Base-by-base conservation (phyloP, 495 filamentous ascomycete genomes). In the Symbiotaphrina buchneri region DNA sequence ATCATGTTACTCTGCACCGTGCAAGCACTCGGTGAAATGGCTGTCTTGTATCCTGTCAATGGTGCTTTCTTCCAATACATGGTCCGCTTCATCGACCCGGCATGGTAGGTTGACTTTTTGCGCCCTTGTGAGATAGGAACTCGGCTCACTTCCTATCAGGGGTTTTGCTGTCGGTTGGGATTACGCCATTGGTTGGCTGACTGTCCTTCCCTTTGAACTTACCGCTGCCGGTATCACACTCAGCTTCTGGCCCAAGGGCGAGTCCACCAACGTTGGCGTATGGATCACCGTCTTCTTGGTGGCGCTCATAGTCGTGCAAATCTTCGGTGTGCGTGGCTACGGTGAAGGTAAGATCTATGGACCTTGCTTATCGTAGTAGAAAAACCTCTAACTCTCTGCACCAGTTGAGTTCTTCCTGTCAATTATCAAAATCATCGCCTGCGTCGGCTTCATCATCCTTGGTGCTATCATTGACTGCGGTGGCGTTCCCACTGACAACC, bases 1-100 rank as follows among this genome's bases (percentile, higher is more conserved):
- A n/a, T n/a, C n/a, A 93, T 93, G 82, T 50, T 94, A 38, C 93
- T 77, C 51, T 87, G 75, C 46, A 91, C 83, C 15, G 72, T 90
- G 8, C 84, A 94, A 35, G 80, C 82, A 2, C 59, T 95, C 22
- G 85, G 85, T 42, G 85, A 95, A 47, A 68, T 95, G 55, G 80
- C 84, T 18, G 85, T 94, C 10, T 38, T 79, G 17, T 92, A 85
- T 46, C 85, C 85, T 4, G 73, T 93, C 14, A 78, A 84, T 25
- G 85, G 85, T 33, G 91, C 82, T 14, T 95, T 95, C 49, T 74
- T 83, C 8, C 71, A 80, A 21, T 93, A 82, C 49, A 90, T 83
- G 13, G 91, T 79, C 21, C 67, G 85, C 16, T 95, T 94, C 43
- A 44, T 94, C 6, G 84, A 94, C 43, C 84, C 84, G 7, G 81